Conservation (phyloP, 108 stramenopile species). For the Conticribra weissflogii region DNA sequence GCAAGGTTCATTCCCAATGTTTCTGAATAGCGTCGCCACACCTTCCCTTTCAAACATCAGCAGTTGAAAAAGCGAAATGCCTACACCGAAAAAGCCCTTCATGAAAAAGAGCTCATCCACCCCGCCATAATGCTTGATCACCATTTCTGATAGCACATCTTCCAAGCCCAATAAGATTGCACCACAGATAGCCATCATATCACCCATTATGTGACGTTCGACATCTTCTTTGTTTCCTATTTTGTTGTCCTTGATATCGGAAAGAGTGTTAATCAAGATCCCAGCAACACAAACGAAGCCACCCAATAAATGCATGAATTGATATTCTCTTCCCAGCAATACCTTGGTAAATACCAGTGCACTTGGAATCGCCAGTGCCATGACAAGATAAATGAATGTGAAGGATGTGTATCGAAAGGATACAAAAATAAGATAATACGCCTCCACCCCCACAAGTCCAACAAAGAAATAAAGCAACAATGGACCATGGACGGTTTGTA, state of each 20-base stretch:
- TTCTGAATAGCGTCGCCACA: background rate
- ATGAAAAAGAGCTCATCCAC: background rate
- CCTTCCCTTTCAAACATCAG: background rate
- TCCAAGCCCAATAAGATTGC: background rate
- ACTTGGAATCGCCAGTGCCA: conserved; percentile 86
- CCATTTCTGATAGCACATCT: background rate
- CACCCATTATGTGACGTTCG: background rate
- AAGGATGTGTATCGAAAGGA: conserved; percentile 84
- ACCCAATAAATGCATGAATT: conserved; percentile 49
- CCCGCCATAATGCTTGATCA: background rate
- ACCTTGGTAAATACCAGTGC: conserved; percentile 79
- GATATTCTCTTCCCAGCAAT: conserved; percentile 52
- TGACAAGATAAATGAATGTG: conserved; percentile 80
- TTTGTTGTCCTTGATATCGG: conserved; percentile 21
- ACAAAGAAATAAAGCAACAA: conserved; percentile 49
- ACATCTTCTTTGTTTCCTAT: background rate
- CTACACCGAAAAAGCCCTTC: background rate
- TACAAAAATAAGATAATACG: conserved; percentile 69
- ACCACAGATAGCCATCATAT: background rate
- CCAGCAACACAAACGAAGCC: conserved; percentile 55
- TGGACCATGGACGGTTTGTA: background rate
- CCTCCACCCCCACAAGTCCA: conserved; percentile 73
- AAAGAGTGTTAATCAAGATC: conserved; percentile 46
- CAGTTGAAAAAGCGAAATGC: background rate
- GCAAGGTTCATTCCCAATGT: background rate